Evolutionary conservation across 306 rosid species (phyloP), one percentile per base, ranked within the genome.

Genomic region (Begonia fuchsioides): DNA sequence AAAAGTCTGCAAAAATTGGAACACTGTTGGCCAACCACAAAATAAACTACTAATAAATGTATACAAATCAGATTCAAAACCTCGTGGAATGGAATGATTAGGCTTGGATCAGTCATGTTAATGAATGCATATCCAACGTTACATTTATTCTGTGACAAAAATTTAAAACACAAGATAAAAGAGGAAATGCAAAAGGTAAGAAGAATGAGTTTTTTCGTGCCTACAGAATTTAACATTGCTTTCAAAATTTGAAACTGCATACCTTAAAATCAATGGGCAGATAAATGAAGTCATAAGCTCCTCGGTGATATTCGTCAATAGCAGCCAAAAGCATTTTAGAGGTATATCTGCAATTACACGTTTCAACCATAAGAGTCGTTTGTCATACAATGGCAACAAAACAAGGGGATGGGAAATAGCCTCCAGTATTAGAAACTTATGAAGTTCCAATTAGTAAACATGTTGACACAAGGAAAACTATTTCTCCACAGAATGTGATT

Each of bases 261-360:
- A 61, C 76, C 76, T 71, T 71, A 44, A 71, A 71, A 60, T 71
- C 76, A 57, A 71, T 71, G 13, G 76, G 76, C 38, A 71, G 59
- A 57, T 71, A 71, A 38, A 71, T 61, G 53, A 71, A 71, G 57
- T 71, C 68, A 53, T 65, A 71, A 56, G 76, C 66, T 65, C 76
- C 76, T 15, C 65, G 76, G 61, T 65, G 76, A 40, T 49, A 52
- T 50, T 71, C 76, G 49, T 71, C 76, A 12, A 71, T 71, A 7
- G 72, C 76, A 71, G 76, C 59, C 68, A 71, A 71, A 49, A 71
- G 68, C 76, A 71, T 65, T 68, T 71, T 71, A 44, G 76, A 71
- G 41, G 76, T 71, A 53, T 71, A 71, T 57, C 76, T 71, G 50
- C 51, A 18, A 43, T 44, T 40, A 14, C 32, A 67, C 35, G 35